A percentile compares a stretch with the other conserved stretches of the same genome.
These are phyloP conservation scores for Termitomyces sp. DNA, from an alignment of 768 basidiomycete genomes.

Conservation along the genomic window DNA sequence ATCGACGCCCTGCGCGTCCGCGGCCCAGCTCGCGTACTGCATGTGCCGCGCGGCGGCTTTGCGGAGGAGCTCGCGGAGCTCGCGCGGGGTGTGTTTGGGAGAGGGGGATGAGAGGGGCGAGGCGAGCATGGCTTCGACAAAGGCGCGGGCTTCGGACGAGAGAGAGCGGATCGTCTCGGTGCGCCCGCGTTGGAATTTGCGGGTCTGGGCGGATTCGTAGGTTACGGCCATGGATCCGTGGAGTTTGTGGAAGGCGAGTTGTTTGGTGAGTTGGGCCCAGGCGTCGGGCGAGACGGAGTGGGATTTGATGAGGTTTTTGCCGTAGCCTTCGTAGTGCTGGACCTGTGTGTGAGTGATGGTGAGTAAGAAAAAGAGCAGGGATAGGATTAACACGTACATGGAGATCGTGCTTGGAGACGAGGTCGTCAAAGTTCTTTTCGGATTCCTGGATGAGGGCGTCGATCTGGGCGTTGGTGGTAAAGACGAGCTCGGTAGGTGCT, in stretches of 20 bases:
- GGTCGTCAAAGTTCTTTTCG: constrained; percentile 65
- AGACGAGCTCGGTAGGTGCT: constrained; percentile 62
- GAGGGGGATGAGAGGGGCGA: neutral
- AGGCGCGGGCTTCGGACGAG: constrained; percentile 78
- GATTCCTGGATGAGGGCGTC: constrained; percentile 52
- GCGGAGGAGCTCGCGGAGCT: constrained; percentile 66
- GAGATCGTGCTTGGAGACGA: constrained; percentile 78
- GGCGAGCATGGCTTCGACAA: constrained; percentile 84
- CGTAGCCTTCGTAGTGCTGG: constrained; percentile 84
- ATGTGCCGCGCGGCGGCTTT: constrained; percentile 79
- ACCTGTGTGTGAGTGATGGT: constrained; percentile 37
- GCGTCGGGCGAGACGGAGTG: constrained; percentile 88
- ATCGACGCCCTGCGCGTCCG: constrained; percentile 93
- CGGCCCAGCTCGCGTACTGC: constrained; percentile 86
- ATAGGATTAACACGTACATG: constrained; percentile 46
- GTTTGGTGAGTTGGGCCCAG: constrained; percentile 93
- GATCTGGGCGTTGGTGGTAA: constrained; percentile 58
- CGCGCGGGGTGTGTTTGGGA: constrained; percentile 22
- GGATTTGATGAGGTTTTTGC: constrained; percentile 81
- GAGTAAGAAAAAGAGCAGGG: neutral
- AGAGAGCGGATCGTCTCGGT: constrained; percentile 94
- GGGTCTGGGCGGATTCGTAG: constrained; percentile 94
- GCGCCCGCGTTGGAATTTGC: constrained; percentile 85
- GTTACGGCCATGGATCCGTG: constrained; percentile 68
- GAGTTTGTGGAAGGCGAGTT: constrained; percentile 93